Evolutionary conservation across 768 basidiomycete genomes (phyloP).

Genomic region (Amanita subjunquillea): DNA sequence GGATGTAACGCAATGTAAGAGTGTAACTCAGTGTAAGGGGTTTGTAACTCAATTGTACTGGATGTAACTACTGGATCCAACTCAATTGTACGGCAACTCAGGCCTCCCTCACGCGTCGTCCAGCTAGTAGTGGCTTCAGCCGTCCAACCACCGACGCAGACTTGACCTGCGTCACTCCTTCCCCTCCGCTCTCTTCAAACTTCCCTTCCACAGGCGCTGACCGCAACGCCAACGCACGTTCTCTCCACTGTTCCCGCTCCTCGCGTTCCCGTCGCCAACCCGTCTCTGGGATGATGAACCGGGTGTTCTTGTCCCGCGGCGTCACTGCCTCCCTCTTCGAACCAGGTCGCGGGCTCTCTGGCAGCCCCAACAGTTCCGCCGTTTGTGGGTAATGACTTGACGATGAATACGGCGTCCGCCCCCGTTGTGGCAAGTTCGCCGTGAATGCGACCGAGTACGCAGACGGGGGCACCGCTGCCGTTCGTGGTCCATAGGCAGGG

Average conservation of each 20-base stretch:
- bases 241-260: neutral
- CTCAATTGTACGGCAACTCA: no score
- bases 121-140: neutral
- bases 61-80: no score
- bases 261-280: neutral
- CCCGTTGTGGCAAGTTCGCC: neutral
- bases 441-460: conserved; percentile 4
- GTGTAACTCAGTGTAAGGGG: no score
- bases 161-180: neutral
- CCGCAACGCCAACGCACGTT: neutral
- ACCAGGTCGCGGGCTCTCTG: neutral
- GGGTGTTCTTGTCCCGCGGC: conserved; percentile 7
- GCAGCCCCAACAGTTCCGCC: neutral
- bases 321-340: neutral
- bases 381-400: conserved; percentile 1
- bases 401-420: neutral
- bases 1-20: no score
- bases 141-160: neutral
- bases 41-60: no score
- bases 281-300: conserved; percentile 2
- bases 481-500: neutral
- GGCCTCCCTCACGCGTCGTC: neutral
- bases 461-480: conserved; percentile 1
- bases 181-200: neutral
- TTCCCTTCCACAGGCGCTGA: neutral